These are phyloP conservation scores for Phlebiopsis gigantea DNA, from an alignment of 768 basidiomycete genomes.

Conservation along the genomic window DNA sequence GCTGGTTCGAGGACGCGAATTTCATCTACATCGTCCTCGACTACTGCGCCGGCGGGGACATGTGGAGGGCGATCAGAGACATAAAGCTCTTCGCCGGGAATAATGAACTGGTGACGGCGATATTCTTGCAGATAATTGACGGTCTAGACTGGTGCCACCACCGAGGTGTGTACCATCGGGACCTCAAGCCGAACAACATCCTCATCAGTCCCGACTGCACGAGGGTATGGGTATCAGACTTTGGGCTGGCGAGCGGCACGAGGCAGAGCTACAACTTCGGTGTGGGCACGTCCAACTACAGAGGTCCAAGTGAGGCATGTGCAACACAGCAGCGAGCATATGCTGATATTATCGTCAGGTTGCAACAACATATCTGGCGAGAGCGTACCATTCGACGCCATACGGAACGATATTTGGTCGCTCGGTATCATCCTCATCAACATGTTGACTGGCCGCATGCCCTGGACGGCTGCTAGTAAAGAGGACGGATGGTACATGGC, in stretches of 20 bases:
- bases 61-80: conserved; percentile 38
- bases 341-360: neutral
- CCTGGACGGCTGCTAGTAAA: conserved; percentile 38
- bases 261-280: conserved; percentile 43
- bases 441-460: conserved; percentile 41
- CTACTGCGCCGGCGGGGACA: conserved; percentile 35
- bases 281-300: conserved; percentile 42
- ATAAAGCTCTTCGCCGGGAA: conserved; percentile 32
- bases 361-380: neutral
- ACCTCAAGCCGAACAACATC: conserved; percentile 53
- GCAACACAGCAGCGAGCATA: neutral
- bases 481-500: conserved; percentile 9
- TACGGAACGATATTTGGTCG: conserved; percentile 25
- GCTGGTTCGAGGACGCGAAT: conserved; percentile 51
- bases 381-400: conserved; percentile 21
- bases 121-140: conserved; percentile 51
- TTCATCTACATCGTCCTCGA: conserved; percentile 68
- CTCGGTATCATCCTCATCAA: conserved; percentile 44
- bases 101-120: conserved; percentile 38
- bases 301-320: conserved; percentile 20
- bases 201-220: conserved; percentile 35
- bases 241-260: conserved; percentile 30
- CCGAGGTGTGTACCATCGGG: conserved; percentile 48
- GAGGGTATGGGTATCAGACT: conserved; percentile 41
- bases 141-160: conserved; percentile 46